A percentile compares a stretch with the other conserved stretches of the same genome.
phyloP scores from a whole-genome alignment of 2,329 filamentous ascomycete species.

The Paecilomyces sp. region DNA sequence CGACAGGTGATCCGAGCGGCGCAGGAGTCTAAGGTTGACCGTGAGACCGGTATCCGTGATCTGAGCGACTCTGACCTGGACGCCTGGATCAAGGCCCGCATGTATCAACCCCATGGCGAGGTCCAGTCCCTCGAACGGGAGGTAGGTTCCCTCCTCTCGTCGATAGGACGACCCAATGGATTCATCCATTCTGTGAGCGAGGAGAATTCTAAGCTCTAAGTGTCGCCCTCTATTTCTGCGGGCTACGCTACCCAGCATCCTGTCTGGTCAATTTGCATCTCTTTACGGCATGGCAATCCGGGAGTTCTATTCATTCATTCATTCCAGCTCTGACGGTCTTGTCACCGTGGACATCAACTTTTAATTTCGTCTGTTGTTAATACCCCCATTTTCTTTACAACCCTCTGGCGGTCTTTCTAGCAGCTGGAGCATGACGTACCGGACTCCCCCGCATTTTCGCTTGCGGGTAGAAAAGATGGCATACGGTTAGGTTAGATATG shows the following conservation, averaged over 20 bases:
- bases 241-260: not conserved
- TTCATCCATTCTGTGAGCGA: conserved; percentile 3
- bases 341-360: not conserved
- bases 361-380: not conserved
- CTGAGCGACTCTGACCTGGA: conserved; percentile 39
- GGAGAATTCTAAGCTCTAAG: conserved; percentile 10
- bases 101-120: conserved; percentile 44
- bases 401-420: not conserved
- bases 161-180: conserved; percentile 12
- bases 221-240: not conserved
- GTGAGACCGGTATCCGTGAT: conserved; percentile 36
- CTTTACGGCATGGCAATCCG: not conserved
- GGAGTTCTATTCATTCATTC: not conserved
- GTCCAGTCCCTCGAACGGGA: conserved; percentile 41
- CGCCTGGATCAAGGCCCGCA: conserved; percentile 41
- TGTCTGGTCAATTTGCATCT: not conserved
- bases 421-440: not conserved
- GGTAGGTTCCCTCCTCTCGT: conserved; percentile 35
- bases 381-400: not conserved
- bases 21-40: conserved; percentile 66
- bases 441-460: not conserved
- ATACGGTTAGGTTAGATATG: not conserved
- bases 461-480: not conserved
- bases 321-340: not conserved
- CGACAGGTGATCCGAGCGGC: conserved; percentile 91